Conservation (phyloP, 176 grass and related monocot genomes). For the Secale cereale region DNA sequence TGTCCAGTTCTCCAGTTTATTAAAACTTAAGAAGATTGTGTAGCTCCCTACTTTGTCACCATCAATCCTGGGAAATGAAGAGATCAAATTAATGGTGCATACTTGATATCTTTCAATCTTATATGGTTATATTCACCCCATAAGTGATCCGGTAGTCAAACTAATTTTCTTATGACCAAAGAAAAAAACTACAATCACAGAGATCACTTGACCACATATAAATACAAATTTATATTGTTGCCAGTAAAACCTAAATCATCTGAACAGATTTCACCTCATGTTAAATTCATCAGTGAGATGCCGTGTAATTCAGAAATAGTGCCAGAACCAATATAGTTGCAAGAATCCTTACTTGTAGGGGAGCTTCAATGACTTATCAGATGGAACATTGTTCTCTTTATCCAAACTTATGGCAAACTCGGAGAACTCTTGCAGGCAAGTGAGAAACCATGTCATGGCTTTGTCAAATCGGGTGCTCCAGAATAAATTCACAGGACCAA, state of each 20-base stretch:
- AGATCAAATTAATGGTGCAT: constrained; percentile 6
- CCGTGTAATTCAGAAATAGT: neutral
- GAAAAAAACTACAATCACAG: neutral
- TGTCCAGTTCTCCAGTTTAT: constrained; percentile 89
- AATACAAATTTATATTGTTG: neutral
- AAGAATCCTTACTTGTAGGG: constrained; percentile 73
- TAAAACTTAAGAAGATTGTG: constrained; percentile 91
- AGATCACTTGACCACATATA: neutral
- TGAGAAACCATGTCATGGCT: constrained; percentile 95
- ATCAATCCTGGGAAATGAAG: constrained; percentile 69
- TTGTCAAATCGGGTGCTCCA: constrained; percentile 99
- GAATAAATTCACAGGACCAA: constrained; percentile 99
- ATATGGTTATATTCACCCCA: neutral
- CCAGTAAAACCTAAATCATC: neutral
- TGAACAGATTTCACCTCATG: constrained; percentile 9
- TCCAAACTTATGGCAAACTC: constrained; percentile 77
- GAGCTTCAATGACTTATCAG: constrained; percentile 88
- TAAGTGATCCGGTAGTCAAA: neutral
- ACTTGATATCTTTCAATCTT: neutral
- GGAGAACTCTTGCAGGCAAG: constrained; percentile 91
- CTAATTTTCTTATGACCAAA: neutral
- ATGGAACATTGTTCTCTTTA: constrained; percentile 89
- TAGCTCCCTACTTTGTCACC: constrained; percentile 93
- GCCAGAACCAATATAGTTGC: neutral
- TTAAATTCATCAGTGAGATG: neutral